Base-by-base conservation (phyloP, 2,329 filamentous ascomycete genomes). In the Endocalyx cinctus region DNA sequence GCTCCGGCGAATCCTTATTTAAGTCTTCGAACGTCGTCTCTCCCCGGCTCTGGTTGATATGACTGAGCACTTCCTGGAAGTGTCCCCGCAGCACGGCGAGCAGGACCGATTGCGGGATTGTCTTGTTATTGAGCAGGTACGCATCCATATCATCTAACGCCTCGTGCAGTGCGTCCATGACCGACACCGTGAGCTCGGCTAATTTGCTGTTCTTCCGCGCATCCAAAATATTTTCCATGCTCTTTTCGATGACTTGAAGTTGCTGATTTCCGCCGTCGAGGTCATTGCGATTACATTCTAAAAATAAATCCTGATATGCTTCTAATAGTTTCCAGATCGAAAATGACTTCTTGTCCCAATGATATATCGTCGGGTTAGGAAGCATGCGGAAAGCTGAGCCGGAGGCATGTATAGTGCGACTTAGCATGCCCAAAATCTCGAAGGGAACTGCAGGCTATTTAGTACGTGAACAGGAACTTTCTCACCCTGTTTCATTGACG, bases 361-460 rank as follows among this genome's bases (percentile, higher is more conserved):
- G 55, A 33, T 71, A 69, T 2, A 63, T 58, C 0, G 74, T 78
- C 0, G 74, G 74, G 39, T 79, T 79, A 0, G 74, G 74, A 2
- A 79, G 59, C 50, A 69, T 67, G 2, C 70, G 70, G 40, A 71
- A 78, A 36, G 59, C 62, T 30, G 61, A 74, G 28, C 67, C 54
- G 5, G 59, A 57, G 15, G 75, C 67, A 33, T 74, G 69, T 15
- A 76, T 58, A 0, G 63, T 65, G 17, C 63, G 62, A 27, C 66
- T 64, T 1, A 78, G 53, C 74, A 79, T 78, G n/a, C 72, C 74
- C 3, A 76, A 50, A 1, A 79, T 62, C 45, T 79, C 74, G 31
- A 78, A 78, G 0, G 70, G 64, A 1, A 79, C 73, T 75, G 39
- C 14, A 6, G 10, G 15, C 32, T 19, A 13, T 13, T 40, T 27